Conservation (phyloP, 495 filamentous ascomycete species). For the Xylaria castorea region DNA sequence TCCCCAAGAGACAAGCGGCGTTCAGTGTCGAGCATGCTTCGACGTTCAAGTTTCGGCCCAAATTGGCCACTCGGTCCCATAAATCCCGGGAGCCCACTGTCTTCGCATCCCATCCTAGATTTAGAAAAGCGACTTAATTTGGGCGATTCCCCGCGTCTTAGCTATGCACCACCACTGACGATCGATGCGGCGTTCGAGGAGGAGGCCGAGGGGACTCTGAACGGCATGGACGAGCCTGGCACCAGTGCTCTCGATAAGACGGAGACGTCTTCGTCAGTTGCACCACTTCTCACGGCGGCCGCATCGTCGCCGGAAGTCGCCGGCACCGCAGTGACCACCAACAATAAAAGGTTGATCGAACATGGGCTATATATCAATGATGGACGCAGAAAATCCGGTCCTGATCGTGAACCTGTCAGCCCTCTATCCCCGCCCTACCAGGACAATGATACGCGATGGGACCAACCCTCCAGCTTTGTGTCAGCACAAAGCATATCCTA, state of each 20-base stretch:
- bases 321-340: neutral
- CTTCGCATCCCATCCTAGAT: slow-evolving; percentile 32
- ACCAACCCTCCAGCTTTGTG: neutral
- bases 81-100: slow-evolving; percentile 27
- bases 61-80: slow-evolving; percentile 34
- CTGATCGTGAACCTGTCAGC: neutral
- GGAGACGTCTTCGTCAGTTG: neutral
- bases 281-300: neutral
- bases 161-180: slow-evolving; percentile 31
- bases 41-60: slow-evolving; percentile 27
- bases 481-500: neutral
- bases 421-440: slow-evolving; percentile 14
- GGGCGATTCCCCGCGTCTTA: slow-evolving; percentile 10
- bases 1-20: slow-evolving; percentile 5
- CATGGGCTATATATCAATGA: neutral
- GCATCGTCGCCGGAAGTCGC: neutral
- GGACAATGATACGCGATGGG: neutral
- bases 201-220: slow-evolving; percentile 3
- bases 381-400: neutral
- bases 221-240: neutral
- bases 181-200: slow-evolving; percentile 32
- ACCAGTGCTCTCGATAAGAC: neutral
- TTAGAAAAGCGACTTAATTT: slow-evolving; percentile 31
- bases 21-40: slow-evolving; percentile 2
- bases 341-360: neutral